A percentile compares a stretch with the other conserved stretches of the same genome.
Evolutionary conservation across 2,329 filamentous ascomycete species (phyloP).

Genomic region (Apiospora malaysiana): DNA sequence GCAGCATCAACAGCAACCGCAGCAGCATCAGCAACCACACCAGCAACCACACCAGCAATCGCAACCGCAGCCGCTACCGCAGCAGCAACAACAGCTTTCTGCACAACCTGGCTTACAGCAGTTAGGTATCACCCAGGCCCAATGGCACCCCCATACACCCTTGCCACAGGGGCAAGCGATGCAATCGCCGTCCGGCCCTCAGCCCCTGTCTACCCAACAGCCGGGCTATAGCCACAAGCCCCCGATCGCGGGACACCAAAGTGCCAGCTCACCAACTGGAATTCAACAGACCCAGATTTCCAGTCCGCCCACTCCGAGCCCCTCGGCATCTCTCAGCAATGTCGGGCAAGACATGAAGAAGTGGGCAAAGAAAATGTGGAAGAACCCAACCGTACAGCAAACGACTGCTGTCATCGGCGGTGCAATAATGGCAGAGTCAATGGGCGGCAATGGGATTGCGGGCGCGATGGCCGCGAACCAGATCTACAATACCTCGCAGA

Average conservation of each 20-base stretch:
- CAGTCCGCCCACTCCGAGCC: neutral
- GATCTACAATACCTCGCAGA: conserved; percentile 28
- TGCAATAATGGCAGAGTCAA: conserved; percentile 32
- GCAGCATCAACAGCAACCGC: neutral
- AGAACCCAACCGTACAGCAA: conserved; percentile 36
- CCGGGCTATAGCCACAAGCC: neutral
- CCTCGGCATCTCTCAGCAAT: neutral
- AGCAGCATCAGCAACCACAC: neutral
- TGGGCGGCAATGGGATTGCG: conserved; percentile 27
- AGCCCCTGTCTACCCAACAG: conserved; percentile 24
- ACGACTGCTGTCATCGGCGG: conserved; percentile 32
- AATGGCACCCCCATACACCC: neutral
- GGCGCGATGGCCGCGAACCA: conserved; percentile 28
- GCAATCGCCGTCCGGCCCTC: neutral
- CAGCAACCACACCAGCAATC: neutral
- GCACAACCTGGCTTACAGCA: neutral
- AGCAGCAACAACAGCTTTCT: neutral
- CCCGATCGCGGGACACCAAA: neutral
- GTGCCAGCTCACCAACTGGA: neutral
- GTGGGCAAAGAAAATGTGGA: conserved; percentile 38
- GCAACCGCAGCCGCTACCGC: neutral
- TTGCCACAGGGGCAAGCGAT: neutral
- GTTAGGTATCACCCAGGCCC: neutral
- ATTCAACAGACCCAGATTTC: neutral
- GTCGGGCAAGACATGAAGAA: conserved; percentile 38